Base-by-base conservation (phyloP, 2,329 filamentous ascomycete genomes). In the Escovopsis sp. region DNA sequence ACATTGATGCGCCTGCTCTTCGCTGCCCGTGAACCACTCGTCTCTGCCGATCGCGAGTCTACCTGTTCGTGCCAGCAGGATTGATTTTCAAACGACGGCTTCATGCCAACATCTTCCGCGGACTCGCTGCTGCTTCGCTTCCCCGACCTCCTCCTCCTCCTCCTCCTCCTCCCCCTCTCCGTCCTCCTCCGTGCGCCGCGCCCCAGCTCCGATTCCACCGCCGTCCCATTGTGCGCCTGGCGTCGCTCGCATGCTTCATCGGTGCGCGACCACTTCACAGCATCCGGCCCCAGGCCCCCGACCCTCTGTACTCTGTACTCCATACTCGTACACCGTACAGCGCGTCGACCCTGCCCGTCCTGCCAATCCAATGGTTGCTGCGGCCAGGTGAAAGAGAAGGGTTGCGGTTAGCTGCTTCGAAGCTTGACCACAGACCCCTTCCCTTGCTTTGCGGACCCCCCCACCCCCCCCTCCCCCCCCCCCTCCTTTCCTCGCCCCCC, bases 191-290 rank as follows among this genome's bases (percentile, higher is more conserved):
- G n/a, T 36, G 35, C 35, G 35, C 23, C 15, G 34, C 34, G 34
- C 8, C 34, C n/a, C 12, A 36, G 34, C 8, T n/a, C 26, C 23
- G 36, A 12, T 39, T 19, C 26, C 37, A 26, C 23, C 37, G 37
- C 44, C 38, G 15, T 30, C 37, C 38, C 38, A 41, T 35, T 32
- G 41, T 39, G 46, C 39, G 43, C 33, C 19, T 38, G 43, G 49
- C 46, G 47, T 49, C 45, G 50, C 47, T 55, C 52, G 55, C 54
- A 58, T 59, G 56, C 57, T 53, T 55, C 53, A 58, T 59, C 56
- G 56, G 48, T 59, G 57, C 53, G 52, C 54, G 47, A 59, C 57
- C 48, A 49, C 48, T 39, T 42, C 42, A 46, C 44, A 40, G 42
- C 43, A 30, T 42, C 37, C 43, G 36, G 41, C 39, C 41, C 42